Conservation (phyloP, 768 basidiomycete genomes). For the Daedalea quercina region DNA sequence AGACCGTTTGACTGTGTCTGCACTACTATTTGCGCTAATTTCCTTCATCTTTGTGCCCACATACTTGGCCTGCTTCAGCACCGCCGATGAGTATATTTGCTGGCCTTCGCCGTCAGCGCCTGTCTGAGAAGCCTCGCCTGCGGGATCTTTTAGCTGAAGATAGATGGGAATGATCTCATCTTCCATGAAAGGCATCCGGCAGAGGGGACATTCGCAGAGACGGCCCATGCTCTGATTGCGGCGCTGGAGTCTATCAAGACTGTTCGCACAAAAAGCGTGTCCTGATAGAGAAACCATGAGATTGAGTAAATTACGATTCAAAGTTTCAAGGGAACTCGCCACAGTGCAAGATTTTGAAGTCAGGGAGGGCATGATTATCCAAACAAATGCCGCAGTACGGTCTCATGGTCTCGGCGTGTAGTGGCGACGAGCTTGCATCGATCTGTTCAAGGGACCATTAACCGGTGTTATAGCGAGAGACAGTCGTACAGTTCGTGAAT, state of each 20-base stretch:
- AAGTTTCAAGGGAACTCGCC: background rate
- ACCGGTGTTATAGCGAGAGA: too few relatives aligned
- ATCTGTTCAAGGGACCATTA: too few relatives aligned
- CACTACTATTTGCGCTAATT: background rate
- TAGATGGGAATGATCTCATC: background rate
- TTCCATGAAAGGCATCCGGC: background rate
- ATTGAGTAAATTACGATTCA: background rate
- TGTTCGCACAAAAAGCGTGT: background rate
- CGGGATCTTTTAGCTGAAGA: background rate
- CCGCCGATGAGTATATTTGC: background rate
- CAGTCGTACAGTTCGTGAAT: background rate
- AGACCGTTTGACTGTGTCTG: background rate
- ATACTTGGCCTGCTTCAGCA: background rate
- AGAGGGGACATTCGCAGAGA: background rate
- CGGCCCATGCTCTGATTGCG: too few relatives aligned
- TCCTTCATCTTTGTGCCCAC: background rate
- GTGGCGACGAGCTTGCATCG: background rate
- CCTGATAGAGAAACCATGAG: background rate
- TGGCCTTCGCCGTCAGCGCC: background rate
- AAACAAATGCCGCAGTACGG: constrained; percentile 1
- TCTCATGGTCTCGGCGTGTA: background rate
- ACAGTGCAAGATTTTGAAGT: constrained; percentile 1
- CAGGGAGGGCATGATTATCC: background rate
- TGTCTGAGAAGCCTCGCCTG: background rate
- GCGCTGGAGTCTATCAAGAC: background rate